phyloP scores from a whole-genome alignment of 1,139 yeast genomes.

The Geotrichum histeridarum region DNA sequence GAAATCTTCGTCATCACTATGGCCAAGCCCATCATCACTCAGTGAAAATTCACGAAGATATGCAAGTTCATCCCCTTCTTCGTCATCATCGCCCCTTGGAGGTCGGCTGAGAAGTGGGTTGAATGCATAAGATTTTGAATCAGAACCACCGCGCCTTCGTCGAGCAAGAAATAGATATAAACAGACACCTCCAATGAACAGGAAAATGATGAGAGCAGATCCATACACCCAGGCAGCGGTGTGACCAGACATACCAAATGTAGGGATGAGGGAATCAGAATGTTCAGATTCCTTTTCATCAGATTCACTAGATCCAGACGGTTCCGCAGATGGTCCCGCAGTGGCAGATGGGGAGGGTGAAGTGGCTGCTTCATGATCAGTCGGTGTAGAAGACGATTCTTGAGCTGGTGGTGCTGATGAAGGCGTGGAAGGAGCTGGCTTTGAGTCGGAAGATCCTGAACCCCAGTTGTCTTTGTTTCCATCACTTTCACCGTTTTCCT shows the following conservation, averaged over 20 bases:
- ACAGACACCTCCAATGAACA: constrained; percentile 31
- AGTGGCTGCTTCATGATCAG: constrained; percentile 18
- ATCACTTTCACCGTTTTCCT: constrained; percentile 8
- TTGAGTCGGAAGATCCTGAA: constrained; percentile 19
- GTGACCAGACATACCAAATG: constrained; percentile 35
- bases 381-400: constrained; percentile 17
- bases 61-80: constrained; percentile 20
- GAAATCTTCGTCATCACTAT: constrained; percentile 14
- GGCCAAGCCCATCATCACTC: constrained; percentile 16
- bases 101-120: constrained; percentile 9
- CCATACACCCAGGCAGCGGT: constrained; percentile 38
- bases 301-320: constrained; percentile 4
- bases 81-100: constrained; percentile 17
- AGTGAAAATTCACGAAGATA: constrained; percentile 21
- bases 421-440: constrained; percentile 3
- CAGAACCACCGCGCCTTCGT: constrained; percentile 22
- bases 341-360: constrained; percentile 7
- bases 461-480: constrained; percentile 13
- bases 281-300: constrained; percentile 2
- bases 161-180: constrained; percentile 30
- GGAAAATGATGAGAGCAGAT: constrained; percentile 31
- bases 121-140: constrained; percentile 24
- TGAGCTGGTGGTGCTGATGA: constrained; percentile 8
- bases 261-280: constrained; percentile 29
- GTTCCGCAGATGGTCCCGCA: constrained; percentile 13